Base-by-base conservation (phyloP, 441 rosid genomes). In the Flueggea neowawraea region DNA sequence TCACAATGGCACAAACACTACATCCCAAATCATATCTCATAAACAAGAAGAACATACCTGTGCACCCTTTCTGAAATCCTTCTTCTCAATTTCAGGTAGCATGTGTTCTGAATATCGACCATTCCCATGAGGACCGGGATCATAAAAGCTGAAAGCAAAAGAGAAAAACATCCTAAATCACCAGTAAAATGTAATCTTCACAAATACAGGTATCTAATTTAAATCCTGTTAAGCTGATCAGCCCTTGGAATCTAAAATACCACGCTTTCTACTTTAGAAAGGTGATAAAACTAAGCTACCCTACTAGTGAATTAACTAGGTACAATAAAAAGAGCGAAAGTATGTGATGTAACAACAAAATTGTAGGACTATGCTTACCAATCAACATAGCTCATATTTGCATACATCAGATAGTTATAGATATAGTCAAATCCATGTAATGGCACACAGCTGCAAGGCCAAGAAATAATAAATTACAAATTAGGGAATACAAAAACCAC, bases 1-100 rank as follows among this genome's bases (percentile, higher is more conserved):
- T 36, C 41, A 36, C 6, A 8, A 36, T 36, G 6, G 6, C 41
- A 36, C 6, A 36, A 36, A 36, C 41, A 36, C 41, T 36, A 36
- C 41, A 36, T 8, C 6, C 41, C 41, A 1, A 36, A 36, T 36
- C 41, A 36, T 8, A 36, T 8, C 9, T 36, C 6, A 3, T 36
- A 36, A 36, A 36, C 28, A 36, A 36, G 41, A 36, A 36, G 41
- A 36, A 36, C 9, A 36, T 36, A 88, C 99, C 98, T 95, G 99
- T 6, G 99, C 99, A 73, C 97, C 97, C 77, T 95, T 95, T 77
- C 99, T 80, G 68, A 95, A 95, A 75, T 95, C 95, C 80, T 88
- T 84, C 85, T 72, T 74, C 66, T 85, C 90, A 36, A 95, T 69
- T 78, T 89, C 99, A 63, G 99, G 99, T 68, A 88, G 78, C 99